These are phyloP conservation scores for Parasitella parasitica DNA, from an alignment of 371 early-diverging fungal genomes.

Conservation along the genomic window DNA sequence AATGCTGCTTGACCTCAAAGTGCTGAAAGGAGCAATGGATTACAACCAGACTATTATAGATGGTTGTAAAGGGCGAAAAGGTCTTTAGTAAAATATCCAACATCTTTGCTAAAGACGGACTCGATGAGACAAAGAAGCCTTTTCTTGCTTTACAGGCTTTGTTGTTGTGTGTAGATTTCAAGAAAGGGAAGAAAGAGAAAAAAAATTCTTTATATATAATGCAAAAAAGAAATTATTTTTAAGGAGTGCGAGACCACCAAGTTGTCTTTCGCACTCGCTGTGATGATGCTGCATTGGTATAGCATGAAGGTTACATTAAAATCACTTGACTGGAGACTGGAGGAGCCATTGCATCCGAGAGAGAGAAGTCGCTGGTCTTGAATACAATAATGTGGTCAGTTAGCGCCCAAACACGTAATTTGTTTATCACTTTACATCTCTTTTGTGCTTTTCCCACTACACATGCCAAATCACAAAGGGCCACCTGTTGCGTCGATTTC, in stretches of 20 bases:
- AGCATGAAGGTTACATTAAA: not conserved
- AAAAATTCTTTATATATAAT: not conserved
- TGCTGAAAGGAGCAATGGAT: not conserved
- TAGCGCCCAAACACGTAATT: not conserved
- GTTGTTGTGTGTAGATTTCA: not conserved
- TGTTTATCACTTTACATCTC: not conserved
- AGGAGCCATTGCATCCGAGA: no score
- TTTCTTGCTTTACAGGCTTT: not conserved
- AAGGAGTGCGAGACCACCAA: not conserved
- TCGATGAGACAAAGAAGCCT: not conserved
- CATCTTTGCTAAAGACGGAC: not conserved
- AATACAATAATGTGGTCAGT: not conserved
- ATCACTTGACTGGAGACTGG: not conserved
- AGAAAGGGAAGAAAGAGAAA: not conserved
- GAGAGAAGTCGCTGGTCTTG: not conserved
- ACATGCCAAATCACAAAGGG: conserved; percentile 12
- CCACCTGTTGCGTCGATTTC: conserved; percentile 16
- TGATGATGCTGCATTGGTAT: not conserved
- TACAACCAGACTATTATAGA: not conserved
- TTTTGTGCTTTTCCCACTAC: not conserved
- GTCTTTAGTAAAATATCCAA: not conserved
- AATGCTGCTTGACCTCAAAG: not conserved
- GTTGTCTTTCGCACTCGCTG: not conserved
- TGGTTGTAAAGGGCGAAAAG: not conserved
- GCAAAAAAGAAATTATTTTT: not conserved